These are phyloP conservation scores for Aureobasidium leucospermi DNA, from an alignment of 2,329 filamentous ascomycete genomes.

Conservation along the genomic window DNA sequence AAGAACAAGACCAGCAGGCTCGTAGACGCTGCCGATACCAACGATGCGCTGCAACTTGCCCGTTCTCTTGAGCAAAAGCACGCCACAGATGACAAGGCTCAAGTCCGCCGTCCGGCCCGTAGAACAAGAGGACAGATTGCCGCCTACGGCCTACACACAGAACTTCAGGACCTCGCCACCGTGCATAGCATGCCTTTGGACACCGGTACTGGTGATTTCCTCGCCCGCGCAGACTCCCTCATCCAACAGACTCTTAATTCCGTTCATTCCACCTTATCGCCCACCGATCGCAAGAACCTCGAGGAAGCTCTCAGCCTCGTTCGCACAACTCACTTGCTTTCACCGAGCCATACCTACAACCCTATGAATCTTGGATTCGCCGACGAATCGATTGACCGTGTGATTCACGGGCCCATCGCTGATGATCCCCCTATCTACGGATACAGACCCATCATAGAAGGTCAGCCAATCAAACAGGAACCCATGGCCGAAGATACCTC, in stretches of 20 bases:
- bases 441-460: neutral
- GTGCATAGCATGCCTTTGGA: neutral
- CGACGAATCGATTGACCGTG: neutral
- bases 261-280: neutral
- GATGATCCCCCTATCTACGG: neutral
- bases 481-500: no score
- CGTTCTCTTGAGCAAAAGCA: neutral
- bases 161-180: neutral
- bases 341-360: neutral
- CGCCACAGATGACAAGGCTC: neutral
- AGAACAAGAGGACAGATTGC: neutral
- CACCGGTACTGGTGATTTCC: neutral
- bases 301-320: conserved; percentile 3
- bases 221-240: neutral
- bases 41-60: neutral
- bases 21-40: neutral
- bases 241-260: conserved; percentile 2
- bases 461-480: neutral
- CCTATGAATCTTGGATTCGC: neutral
- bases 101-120: neutral
- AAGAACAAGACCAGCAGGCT: neutral
- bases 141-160: neutral
- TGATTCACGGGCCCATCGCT: neutral
- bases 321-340: neutral
- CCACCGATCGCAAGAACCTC: neutral